A percentile compares a stretch with the other conserved stretches of the same genome.
These are phyloP conservation scores for Kondoa malvinella DNA, from an alignment of 768 basidiomycete species.

Conservation along the genomic window DNA sequence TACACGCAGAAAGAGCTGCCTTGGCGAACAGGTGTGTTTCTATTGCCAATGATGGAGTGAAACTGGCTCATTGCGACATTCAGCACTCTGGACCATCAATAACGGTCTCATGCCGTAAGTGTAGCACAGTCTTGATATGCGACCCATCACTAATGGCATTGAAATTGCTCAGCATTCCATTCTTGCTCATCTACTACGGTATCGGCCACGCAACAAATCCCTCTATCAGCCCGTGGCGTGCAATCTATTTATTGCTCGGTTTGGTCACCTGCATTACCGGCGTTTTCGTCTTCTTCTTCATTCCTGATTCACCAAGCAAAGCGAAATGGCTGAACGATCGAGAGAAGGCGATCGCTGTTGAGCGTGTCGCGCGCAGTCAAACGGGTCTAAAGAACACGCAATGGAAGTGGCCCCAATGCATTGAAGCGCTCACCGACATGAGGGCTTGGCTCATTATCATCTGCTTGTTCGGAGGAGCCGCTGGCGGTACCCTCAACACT, in stretches of 20 bases:
- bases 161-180: too few relatives aligned
- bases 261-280: constrained; percentile 2
- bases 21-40: neutral
- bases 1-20: neutral
- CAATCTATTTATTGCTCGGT: neutral
- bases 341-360: constrained; percentile 10
- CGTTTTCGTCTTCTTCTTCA: constrained; percentile 3
- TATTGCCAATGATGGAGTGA: neutral
- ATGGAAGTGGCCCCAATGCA: neutral
- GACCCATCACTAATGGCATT: too few relatives aligned
- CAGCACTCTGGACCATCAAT: neutral
- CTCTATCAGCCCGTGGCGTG: neutral
- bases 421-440: neutral
- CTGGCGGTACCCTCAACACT: neutral
- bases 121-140: too few relatives aligned
- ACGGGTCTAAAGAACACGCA: neutral
- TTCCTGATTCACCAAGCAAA: constrained; percentile 13
- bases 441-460: neutral
- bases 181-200: neutral
- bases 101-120: neutral
- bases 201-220: neutral
- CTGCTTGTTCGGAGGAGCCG: neutral
- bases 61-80: neutral
- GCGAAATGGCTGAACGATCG: constrained; percentile 7
- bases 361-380: neutral